Conservation (phyloP, 1,284 basidiomycete genomes). For the Cryptococcus maquisensis region DNA sequence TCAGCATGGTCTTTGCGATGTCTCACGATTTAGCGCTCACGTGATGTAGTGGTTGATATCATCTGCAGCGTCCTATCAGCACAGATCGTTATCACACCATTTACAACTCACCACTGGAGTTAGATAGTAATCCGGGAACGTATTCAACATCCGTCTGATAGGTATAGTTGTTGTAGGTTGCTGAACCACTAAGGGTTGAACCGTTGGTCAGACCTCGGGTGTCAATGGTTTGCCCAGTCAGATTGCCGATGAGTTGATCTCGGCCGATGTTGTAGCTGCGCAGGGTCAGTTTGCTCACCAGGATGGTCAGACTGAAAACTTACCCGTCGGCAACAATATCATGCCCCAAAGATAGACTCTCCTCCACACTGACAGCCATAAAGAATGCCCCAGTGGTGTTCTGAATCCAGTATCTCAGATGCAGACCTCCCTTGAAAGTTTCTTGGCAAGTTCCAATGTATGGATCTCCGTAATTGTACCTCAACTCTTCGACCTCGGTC, state of each 20-base stretch:
- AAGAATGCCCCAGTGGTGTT: slow-evolving; percentile 70
- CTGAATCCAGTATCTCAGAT: slow-evolving; percentile 87
- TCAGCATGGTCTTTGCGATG: neutral
- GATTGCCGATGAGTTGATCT: slow-evolving; percentile 77
- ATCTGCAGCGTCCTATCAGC: slow-evolving; percentile 25
- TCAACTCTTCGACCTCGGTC: slow-evolving; percentile 70
- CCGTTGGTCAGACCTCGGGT: slow-evolving; percentile 58
- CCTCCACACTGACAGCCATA: slow-evolving; percentile 73
- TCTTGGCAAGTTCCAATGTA: slow-evolving; percentile 75
- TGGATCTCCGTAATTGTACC: slow-evolving; percentile 74
- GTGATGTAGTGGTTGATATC: slow-evolving; percentile 72
- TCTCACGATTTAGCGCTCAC: slow-evolving; percentile 9
- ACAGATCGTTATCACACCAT: neutral
- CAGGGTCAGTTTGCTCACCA: neutral
- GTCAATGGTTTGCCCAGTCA: slow-evolving; percentile 59
- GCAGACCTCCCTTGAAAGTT: slow-evolving; percentile 80
- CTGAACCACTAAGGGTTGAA: slow-evolving; percentile 39
- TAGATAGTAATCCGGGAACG: slow-evolving; percentile 62
- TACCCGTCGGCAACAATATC: slow-evolving; percentile 60
- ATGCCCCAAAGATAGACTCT: slow-evolving; percentile 59
- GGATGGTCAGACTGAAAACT: slow-evolving; percentile 14
- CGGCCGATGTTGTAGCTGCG: slow-evolving; percentile 58
- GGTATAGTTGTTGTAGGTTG: slow-evolving; percentile 55
- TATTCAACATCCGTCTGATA: slow-evolving; percentile 68
- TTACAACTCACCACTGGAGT: slow-evolving; percentile 54